These are phyloP conservation scores for Adiantum capillusveneris DNA, from an alignment of 75 land plant species.

Conservation along the genomic window DNA sequence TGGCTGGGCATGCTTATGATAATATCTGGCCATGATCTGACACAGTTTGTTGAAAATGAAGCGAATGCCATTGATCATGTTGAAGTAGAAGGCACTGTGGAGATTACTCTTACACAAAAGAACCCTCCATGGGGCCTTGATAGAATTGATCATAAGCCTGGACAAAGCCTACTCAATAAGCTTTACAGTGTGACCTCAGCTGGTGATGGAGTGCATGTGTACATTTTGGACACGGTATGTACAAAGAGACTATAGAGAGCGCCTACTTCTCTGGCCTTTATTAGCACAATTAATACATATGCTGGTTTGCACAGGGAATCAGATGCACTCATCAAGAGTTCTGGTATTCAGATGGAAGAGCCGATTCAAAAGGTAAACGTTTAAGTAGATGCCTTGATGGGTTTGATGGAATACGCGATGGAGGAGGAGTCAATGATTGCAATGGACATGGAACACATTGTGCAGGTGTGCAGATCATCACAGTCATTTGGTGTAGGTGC, in stretches of 20 bases:
- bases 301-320: slow-evolving; percentile 12
- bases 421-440: slow-evolving; percentile 17
- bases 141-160: slow-evolving; percentile 17
- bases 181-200: slow-evolving; percentile 6
- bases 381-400: slow-evolving; percentile 17
- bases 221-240: slow-evolving; percentile 24
- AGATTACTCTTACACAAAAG: neutral
- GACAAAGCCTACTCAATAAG: slow-evolving; percentile 4
- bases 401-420: slow-evolving; percentile 23
- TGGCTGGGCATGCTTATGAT: slow-evolving; percentile 25
- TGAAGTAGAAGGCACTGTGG: slow-evolving; percentile 20
- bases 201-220: slow-evolving; percentile 23
- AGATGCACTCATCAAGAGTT: slow-evolving; percentile 25
- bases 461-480: slow-evolving; percentile 14
- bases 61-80: slow-evolving; percentile 10
- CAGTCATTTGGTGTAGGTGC: too few relatives aligned
- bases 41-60: slow-evolving; percentile 2
- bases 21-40: slow-evolving; percentile 13
- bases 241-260: too few relatives aligned
- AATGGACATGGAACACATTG: slow-evolving; percentile 37
- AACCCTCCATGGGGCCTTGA: slow-evolving; percentile 23
- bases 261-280: too few relatives aligned
- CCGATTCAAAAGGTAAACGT: neutral
- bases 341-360: slow-evolving; percentile 19
- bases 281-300: neutral